Conservation (phyloP, 495 filamentous ascomycete species). For the Cercophora sp. region DNA sequence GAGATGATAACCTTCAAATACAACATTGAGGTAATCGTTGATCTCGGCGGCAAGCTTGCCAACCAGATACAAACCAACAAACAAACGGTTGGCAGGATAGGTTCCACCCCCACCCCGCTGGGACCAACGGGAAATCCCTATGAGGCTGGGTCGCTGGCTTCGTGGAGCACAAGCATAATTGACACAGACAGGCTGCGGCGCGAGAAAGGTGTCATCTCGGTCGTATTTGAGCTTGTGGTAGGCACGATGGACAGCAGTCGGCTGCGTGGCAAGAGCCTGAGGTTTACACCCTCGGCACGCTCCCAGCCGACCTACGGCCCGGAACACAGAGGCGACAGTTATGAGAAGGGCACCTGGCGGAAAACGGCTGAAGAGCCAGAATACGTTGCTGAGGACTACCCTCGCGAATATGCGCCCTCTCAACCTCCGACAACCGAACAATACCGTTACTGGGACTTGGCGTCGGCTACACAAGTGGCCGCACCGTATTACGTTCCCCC, state of each 20-base stretch:
- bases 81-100: constrained; percentile 25
- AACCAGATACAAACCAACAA: constrained; percentile 46
- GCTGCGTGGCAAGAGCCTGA: constrained; percentile 48
- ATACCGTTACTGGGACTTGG: constrained; percentile 22
- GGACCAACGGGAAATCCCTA: constrained; percentile 22
- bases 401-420: constrained; percentile 23
- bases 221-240: constrained; percentile 79
- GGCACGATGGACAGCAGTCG: constrained; percentile 78
- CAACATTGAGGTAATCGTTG: constrained; percentile 85
- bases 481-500: constrained; percentile 45
- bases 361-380: constrained; percentile 10
- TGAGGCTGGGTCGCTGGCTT: constrained; percentile 36
- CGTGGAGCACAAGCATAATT: constrained; percentile 74
- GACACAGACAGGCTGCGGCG: constrained; percentile 83
- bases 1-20: constrained; percentile 93
- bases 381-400: constrained; percentile 17
- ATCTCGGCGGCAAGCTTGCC: constrained; percentile 81
- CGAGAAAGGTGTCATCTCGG: constrained; percentile 81
- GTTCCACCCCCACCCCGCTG: constrained; percentile 10
- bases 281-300: constrained; percentile 22
- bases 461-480: constrained; percentile 21
- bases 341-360: constrained; percentile 18
- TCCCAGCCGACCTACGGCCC: constrained; percentile 16
- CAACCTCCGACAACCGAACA: constrained; percentile 14
- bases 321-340: constrained; percentile 6